These are phyloP conservation scores for Xylaria scruposa DNA, from an alignment of 495 filamentous ascomycete genomes.

Conservation along the genomic window DNA sequence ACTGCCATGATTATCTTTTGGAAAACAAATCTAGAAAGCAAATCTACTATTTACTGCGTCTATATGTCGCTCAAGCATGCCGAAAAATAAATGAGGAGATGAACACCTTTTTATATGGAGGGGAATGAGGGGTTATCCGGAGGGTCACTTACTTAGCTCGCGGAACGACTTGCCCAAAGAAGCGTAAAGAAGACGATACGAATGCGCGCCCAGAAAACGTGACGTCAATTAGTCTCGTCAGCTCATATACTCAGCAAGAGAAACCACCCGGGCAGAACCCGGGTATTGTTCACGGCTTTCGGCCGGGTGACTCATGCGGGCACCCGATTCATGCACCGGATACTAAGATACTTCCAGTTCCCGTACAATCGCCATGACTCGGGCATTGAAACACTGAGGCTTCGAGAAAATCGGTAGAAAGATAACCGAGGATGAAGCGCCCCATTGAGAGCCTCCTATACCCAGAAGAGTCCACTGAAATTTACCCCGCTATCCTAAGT, in stretches of 20 bases:
- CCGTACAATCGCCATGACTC: background rate
- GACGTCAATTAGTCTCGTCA: background rate
- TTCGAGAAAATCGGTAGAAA: background rate
- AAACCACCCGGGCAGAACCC: background rate
- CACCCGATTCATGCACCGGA: background rate
- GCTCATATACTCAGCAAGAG: background rate
- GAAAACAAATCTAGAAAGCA: background rate
- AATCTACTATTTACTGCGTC: background rate
- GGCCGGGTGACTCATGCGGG: background rate
- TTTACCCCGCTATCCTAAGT: background rate
- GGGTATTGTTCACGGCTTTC: too few species aligned
- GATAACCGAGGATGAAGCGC: background rate
- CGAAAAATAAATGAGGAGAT: background rate
- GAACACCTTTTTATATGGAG: background rate
- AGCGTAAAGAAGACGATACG: background rate
- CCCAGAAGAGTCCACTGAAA: background rate
- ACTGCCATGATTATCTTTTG: constrained; percentile 31
- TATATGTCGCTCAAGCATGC: background rate
- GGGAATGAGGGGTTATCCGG: background rate
- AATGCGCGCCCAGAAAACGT: background rate
- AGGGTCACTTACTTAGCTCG: background rate
- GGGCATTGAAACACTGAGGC: background rate
- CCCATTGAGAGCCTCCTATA: background rate
- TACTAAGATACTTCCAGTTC: background rate
- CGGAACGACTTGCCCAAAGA: background rate